Evolutionary conservation across 1,139 yeast species (phyloP), one percentile per base, ranked within the genome.

Genomic region (Citeromyces siamensis): DNA sequence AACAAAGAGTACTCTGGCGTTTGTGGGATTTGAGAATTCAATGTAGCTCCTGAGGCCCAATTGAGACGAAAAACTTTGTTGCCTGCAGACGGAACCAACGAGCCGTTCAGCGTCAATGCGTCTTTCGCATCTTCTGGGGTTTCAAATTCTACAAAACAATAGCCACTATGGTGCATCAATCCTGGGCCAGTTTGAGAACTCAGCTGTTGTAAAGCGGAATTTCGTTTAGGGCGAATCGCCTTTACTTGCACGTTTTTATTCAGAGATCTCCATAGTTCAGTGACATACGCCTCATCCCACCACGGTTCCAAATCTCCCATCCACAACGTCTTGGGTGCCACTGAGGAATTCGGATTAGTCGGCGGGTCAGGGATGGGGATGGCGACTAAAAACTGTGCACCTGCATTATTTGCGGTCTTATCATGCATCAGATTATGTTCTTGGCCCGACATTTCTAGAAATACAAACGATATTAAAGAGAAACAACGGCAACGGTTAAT

Each of bases 271-370:
- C 96, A 88, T 38, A 85, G 64, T 38, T 71, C 65, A 32, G 67
- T 64, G 37, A 88, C 72, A 35, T 72, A 65, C 12, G 62, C 62
- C 54, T 86, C 96, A 44, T 81, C 86, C 76, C 93, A 82, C 58
- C 74, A 66, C 1, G 93, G 84, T 47, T 86, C 95, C 35, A 88
- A 61, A 54, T 86, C 96, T 8, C 96, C 97, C 96, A 88, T 88
- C 95, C 95, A 86, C 38, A 85, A 55, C 2, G 69, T 63, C 35
- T 50, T 51, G 6, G 59, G 51, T 16, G 59, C 53, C 5, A 50
- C 58, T 4, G 54, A 47, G 38, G 54, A 51, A 9, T 60, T 55
- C 1, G 70, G 64, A 20, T 66, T 63, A 33, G 57, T 56, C 17
- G 72, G 73, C 6, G 73, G 73, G 35, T 59, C 56, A 28, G 73